Evolutionary conservation across 805 yeast species (phyloP).

Genomic region (Hanseniaspora lindneri): DNA sequence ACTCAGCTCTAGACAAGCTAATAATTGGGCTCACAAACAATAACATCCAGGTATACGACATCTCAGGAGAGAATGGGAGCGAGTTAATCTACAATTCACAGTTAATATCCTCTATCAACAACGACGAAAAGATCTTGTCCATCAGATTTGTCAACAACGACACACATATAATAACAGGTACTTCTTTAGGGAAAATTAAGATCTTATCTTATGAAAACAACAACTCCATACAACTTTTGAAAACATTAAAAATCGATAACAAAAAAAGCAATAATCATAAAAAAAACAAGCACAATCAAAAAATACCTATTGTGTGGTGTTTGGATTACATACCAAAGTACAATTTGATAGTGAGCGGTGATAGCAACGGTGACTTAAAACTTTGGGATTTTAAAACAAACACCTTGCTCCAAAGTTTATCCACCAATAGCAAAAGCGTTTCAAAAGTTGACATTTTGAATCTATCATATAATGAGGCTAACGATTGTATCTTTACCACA

Average conservation of each 20-base stretch:
- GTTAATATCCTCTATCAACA: conserved; percentile 71
- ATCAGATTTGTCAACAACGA: conserved; percentile 57
- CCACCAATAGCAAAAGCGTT: conserved; percentile 41
- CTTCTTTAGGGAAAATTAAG: conserved; percentile 86
- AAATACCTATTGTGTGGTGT: conserved; percentile 86
- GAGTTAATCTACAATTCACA: conserved; percentile 67
- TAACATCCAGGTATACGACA: conserved; percentile 66
- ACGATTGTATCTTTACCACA: conserved; percentile 63
- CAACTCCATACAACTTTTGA: conserved; percentile 51
- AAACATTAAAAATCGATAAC: conserved; percentile 76
- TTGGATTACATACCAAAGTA: conserved; percentile 50
- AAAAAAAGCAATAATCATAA: conserved; percentile 9
- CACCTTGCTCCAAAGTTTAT: conserved; percentile 68
- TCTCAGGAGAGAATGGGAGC: conserved; percentile 57
- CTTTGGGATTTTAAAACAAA: conserved; percentile 79
- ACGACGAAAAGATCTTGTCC: conserved; percentile 54
- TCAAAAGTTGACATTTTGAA: conserved; percentile 69
- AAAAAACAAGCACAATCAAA: conserved; percentile 51
- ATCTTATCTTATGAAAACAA: conserved; percentile 51
- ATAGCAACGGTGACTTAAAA: conserved; percentile 87
- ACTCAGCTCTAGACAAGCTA: conserved; percentile 46
- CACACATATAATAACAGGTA: conserved; percentile 70
- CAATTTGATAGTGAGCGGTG: conserved; percentile 83
- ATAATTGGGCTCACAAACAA: conserved; percentile 97
- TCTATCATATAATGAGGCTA: conserved; percentile 46